A percentile compares a stretch with the other conserved stretches of the same genome.
phyloP scores from a whole-genome alignment of 2,329 filamentous ascomycete genomes.

The Venturia carpophila region DNA sequence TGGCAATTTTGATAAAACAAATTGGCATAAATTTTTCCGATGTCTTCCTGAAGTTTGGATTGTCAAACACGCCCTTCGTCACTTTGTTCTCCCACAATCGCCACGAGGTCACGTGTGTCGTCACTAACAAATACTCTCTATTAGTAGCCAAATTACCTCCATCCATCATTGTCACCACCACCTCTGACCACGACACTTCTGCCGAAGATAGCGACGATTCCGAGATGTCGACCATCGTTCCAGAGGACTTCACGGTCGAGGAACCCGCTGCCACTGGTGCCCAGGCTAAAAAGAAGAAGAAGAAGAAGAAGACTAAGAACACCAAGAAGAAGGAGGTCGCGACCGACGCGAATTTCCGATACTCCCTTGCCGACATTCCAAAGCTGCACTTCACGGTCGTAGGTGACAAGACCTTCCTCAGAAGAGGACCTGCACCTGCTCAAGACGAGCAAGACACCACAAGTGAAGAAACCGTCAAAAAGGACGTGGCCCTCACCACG shows the following conservation, averaged over 20 bases:
- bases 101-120: background rate
- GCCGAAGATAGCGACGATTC: background rate
- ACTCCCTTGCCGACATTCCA: background rate
- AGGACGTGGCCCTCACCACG: background rate
- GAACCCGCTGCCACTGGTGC: background rate
- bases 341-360: background rate
- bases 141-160: background rate
- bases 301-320: background rate
- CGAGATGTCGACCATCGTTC: conserved; percentile 3
- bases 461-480: background rate
- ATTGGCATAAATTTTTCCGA: background rate
- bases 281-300: conserved; percentile 8
- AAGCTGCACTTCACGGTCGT: background rate
- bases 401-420: background rate
- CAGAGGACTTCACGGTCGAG: background rate
- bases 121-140: conserved; percentile 1
- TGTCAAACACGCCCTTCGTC: background rate
- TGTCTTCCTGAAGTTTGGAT: background rate
- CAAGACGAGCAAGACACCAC: background rate
- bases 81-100: background rate
- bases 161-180: background rate
- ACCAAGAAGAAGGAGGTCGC: background rate
- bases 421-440: background rate
- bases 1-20: background rate
- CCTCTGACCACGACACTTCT: background rate